phyloP scores from a whole-genome alignment of 441 rosid genomes.

The Rhodomyrtus psidioides region DNA sequence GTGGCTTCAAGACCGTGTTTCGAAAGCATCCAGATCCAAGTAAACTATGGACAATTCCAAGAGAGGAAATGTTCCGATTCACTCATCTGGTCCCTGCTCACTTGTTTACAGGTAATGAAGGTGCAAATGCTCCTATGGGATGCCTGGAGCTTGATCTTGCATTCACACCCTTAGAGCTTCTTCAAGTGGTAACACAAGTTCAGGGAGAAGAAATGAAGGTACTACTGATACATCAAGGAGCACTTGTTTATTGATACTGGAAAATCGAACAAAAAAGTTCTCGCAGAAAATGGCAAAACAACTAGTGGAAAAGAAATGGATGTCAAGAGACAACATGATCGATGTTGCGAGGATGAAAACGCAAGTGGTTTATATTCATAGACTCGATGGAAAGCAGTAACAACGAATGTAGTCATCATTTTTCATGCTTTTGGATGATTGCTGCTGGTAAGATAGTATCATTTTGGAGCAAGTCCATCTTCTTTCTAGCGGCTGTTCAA shows the following conservation, averaged over 20 bases:
- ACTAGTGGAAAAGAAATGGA: background rate
- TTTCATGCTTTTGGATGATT: background rate
- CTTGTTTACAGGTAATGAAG: background rate
- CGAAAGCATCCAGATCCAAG: background rate
- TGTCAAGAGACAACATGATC: background rate
- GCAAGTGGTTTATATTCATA: too few species aligned
- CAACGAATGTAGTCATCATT: background rate
- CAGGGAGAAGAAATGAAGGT: background rate
- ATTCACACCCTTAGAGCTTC: background rate
- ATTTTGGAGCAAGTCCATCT: background rate
- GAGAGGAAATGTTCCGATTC: background rate
- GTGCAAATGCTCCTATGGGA: background rate
- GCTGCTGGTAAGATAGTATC: background rate
- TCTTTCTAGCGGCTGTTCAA: background rate
- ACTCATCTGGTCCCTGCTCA: background rate
- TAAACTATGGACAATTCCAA: background rate
- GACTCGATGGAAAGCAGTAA: background rate
- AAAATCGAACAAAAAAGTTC: background rate
- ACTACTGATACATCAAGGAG: background rate
- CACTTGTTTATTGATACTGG: background rate
- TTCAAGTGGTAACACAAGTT: background rate
- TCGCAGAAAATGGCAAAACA: background rate
- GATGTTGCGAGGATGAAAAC: background rate
- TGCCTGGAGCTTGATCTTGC: background rate
- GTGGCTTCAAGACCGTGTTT: background rate